Base-by-base conservation (phyloP, 345 rosid species). In the Brassica carinata region DNA sequence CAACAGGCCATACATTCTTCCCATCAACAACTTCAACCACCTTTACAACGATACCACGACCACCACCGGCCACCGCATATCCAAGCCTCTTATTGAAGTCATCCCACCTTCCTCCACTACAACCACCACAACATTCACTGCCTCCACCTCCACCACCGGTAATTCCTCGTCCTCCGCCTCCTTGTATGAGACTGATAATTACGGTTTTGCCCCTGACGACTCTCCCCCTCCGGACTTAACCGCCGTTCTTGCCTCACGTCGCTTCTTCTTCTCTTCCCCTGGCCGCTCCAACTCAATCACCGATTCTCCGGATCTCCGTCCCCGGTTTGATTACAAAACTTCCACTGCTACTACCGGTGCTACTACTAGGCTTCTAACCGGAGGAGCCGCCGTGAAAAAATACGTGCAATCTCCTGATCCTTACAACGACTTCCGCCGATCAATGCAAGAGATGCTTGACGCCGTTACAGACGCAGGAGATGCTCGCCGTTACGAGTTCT, bases 361-460 rank as follows among this genome's bases (percentile, higher is more conserved):
- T 17, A n/a, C 78, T 7, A 69, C 59, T 11, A 75, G 68, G 58
- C 40, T 81, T 71, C 77, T 82, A 10, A 17, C 36, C 9, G 91
- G 94, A 68, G 94, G 94, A 13, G 85, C 89, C 19, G 92, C 88
- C 13, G 85, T 90, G 17, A 87, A 84, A 79, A 90, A 90, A 48
- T 87, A 84, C 83, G 82, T 82, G 63, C 72, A 82, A 15, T 93
- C 99, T 0, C 90, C 93, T 55, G 90, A 93, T 77, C 99, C 98
- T 0, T 93, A 91, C 83, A 59, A 31, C 0, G 99, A 95, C 64
- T 95, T 95, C 67, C 82, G 89, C 26, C 18, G 83, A 27, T 95
- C 99, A 61, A 95, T 95, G 99, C 85, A 79, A 36, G 98, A 91
- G 86, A 95, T 95, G 98, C 86, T 95, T 2, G 96, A 95, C 79